Evolutionary conservation across 305 asterid genomes (phyloP), one percentile per base, ranked within the genome.

Genomic region (Solanum chacoense): DNA sequence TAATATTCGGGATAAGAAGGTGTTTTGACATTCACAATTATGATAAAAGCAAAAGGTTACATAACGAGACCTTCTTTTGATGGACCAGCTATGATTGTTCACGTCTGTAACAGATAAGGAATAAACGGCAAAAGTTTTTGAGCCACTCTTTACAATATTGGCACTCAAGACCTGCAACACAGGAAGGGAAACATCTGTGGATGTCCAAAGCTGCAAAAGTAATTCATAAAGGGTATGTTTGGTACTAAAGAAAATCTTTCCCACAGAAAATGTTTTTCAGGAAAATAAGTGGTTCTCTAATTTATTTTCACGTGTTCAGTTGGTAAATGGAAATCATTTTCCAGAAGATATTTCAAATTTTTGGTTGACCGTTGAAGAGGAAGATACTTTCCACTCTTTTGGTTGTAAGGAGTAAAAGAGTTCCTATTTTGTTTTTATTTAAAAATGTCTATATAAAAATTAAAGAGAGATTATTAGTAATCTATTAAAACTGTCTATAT

Each of bases 101-200:
- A 95, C 91, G 86, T 97, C 99, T 81, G 95, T 91, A 91, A 97
- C 99, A 85, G 98, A 94, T 91, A 97, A 92, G 91, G 95, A 94
- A 93, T 96, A 97, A 29, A 97, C 95, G 38, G 99, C 98, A 40
- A 96, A 95, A 76, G 95, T 95, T 91, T 93, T 95, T 88, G 99
- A 94, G 84, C 99, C 99, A 94, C 99, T 93, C 94, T 95, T 97
- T 88, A 97, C 98, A 89, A 97, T 94, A 92, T 96, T 96, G 91
- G 98, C 97, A 91, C 97, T 95, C 88, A 93, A 88, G 86, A 96
- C 98, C 99, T 97, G 97, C 90, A 92, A 91, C 90, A 90, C 76
- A 32, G 88, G 86, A 89, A 69, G 50, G 67, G 75, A 69, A 79
- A 78, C 88, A 83, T 73, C 42, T 83, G 85, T 50, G 74, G 87